Base-by-base conservation (phyloP, 2,329 filamentous ascomycete genomes). In the Penicillium sclerotiorum region DNA sequence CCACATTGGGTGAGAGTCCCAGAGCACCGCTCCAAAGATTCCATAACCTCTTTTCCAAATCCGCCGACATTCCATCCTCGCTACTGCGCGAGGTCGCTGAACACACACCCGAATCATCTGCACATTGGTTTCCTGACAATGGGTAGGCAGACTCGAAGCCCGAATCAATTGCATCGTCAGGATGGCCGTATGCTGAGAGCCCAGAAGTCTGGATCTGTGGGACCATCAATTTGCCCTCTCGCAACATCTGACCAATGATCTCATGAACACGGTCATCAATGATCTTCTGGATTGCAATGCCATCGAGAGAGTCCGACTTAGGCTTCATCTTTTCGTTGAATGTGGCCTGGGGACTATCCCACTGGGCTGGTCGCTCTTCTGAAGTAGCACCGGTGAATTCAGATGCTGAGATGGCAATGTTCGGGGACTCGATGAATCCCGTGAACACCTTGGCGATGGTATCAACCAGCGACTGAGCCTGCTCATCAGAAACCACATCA, bases 1-100 rank as follows among this genome's bases (percentile, higher is more conserved):
- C 64, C 13, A 56, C 58, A 18, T 68, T 62, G 6, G 66, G 57
- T 5, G 68, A 59, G 7, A 72, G 53, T 18, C 65, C 67, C 36
- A 73, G 55, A 22, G 69, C 67, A 33, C 63, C 64, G 33, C 70
- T 67, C 71, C 70, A 74, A 38, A 73, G 61, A n/a, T 52, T 59
- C 61, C 71, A 65, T 11, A 73, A 63, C 32, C 65, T 70, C 27
- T 61, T 62, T 46, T 73, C 69, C 40, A 68, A 50, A 36, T 64
- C 59, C 11, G 58, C 60, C 15, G 62, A 57, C 21, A 58, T 49
- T 23, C 59, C 61, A 7, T 62, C 59, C 43, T 65, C 59, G 12
- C 63, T 61, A 2, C 66, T 73, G 60, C 55, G 66, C 25, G 67
- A 67, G 5, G 60, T 60, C 12, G 56, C 60, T 12, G 68, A 68